Base-by-base conservation (phyloP, 208 protist genomes). In the Trypanosoma platydactyli region DNA sequence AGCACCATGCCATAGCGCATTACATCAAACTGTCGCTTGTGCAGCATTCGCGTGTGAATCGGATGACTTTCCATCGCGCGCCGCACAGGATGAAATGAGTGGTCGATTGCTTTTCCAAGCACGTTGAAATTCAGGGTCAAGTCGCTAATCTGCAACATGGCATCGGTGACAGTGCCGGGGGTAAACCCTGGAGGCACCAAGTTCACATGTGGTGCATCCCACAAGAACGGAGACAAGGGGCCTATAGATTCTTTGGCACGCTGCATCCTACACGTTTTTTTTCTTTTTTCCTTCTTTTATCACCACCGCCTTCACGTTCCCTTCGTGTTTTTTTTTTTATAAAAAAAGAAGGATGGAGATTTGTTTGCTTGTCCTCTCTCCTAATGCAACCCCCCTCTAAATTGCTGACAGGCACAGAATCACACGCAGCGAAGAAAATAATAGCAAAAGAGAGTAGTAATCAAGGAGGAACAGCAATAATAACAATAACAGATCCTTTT, bases 1-100 rank as follows among this genome's bases (percentile, higher is more conserved):
- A 93, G 58, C 29, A 95, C 81, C 44, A 92, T 76, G 22, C 90
- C 90, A 63, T 95, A 93, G 12, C 83, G 79, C 41, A 95, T 77
- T 2, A 95, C 72, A 51, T 95, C 78, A 67, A 95, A 91, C 71
- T 95, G 90, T 30, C 76, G 80, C 58, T 79, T 79, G 53, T 84
- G 79, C 40, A 95, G 54, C 30, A 72, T 69, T 24, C 63, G 54
- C 9, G 79, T 83, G 62, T 87, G 76, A 15, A 95, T 54, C 6
- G 79, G 80, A 67, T 91, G 81, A 13, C 45, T 57, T 15, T 81
- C 69, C 67, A 89, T 84, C 33, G 82, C 78, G 22, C 66, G 48
- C 38, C 76, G 69, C 1, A 94, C 63, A 11, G 85, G 77, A 72
- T 95, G 87, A 55, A 79, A 91, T 11, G 78, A 81, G 9, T 63